Percentiles rank a stretch among this genome's conserved stretches.
Conservation (phyloP, 345 rosid genomes). For the Syzygium oleosum region DNA sequence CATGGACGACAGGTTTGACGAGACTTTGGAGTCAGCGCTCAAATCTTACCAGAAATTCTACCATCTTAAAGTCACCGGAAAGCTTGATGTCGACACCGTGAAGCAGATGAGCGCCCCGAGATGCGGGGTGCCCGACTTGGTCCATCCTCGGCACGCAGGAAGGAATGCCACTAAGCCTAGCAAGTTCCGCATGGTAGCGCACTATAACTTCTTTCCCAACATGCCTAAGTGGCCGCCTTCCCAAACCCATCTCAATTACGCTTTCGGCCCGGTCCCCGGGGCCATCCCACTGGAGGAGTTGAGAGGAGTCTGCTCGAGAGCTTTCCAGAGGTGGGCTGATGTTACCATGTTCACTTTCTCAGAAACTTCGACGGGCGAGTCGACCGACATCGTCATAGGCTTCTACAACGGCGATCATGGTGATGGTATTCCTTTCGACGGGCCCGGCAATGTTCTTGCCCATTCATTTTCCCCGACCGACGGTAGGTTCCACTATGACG, state of each 20-base stretch:
- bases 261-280: background rate
- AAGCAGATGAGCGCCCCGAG: background rate
- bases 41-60: conserved; percentile 1
- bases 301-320: conserved; percentile 6
- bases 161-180: background rate
- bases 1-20: background rate
- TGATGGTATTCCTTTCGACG: background rate
- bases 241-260: background rate
- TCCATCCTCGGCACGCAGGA: background rate
- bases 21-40: conserved; percentile 1
- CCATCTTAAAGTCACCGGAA: conserved; percentile 1
- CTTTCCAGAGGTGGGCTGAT: conserved; percentile 17
- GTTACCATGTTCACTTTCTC: conserved; percentile 12
- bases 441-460: background rate
- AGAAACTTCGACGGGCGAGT: background rate
- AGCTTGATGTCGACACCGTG: background rate
- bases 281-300: background rate
- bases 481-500: conserved; percentile 1
- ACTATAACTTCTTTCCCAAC: background rate
- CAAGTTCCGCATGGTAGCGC: background rate
- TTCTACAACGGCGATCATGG: background rate
- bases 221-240: background rate
- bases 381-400: background rate
- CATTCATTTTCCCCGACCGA: background rate
- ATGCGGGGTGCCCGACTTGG: conserved; percentile 3